Conservation (phyloP, 2,329 filamentous ascomycete species). For the Phyllosticta ampelicida region DNA sequence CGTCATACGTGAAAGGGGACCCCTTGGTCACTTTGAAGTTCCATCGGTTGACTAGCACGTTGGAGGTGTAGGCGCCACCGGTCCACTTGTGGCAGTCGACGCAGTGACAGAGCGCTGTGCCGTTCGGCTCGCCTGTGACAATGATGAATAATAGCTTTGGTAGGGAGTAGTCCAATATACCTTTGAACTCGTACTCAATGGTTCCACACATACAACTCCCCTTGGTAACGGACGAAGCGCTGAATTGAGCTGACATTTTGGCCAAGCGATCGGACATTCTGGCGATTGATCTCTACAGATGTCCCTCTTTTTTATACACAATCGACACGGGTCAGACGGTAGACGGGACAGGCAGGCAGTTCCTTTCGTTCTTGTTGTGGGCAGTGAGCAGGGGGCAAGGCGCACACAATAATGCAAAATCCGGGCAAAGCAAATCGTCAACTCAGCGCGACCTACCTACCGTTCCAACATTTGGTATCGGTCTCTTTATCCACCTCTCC, state of each 20-base stretch:
- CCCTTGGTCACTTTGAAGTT: constrained; percentile 42
- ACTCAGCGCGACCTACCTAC: not conserved
- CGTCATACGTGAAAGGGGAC: constrained; percentile 38
- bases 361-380: not conserved
- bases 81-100: constrained; percentile 45
- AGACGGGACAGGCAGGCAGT: not conserved
- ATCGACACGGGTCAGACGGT: not conserved
- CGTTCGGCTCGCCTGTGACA: constrained; percentile 29
- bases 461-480: not conserved
- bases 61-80: constrained; percentile 45
- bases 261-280: not conserved
- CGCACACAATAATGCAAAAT: not conserved
- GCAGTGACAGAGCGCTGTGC: constrained; percentile 43
- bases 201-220: constrained; percentile 21
- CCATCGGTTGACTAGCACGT: constrained; percentile 38
- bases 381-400: not conserved
- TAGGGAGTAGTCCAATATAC: constrained; percentile 8
- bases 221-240: constrained; percentile 15
- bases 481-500: not conserved
- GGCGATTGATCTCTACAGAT: not conserved
- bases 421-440: not conserved
- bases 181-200: constrained; percentile 20
- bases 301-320: not conserved
- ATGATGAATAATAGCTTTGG: not conserved
- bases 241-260: constrained; percentile 1